A percentile compares a stretch with the other conserved stretches of the same genome.
Conservation (phyloP, 768 basidiomycete species). For the Amanita rubescens region DNA sequence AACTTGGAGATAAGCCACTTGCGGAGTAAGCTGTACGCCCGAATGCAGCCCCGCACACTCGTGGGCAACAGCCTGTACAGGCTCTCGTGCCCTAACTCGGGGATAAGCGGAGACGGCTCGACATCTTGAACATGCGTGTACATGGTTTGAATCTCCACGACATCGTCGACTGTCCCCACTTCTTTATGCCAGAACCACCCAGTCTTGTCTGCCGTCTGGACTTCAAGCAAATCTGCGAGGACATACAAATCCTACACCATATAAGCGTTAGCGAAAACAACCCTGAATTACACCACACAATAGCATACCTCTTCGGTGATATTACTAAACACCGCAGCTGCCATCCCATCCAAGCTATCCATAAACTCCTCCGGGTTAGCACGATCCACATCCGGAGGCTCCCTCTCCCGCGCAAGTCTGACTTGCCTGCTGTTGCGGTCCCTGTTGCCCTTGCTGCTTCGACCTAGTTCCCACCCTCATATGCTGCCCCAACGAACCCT, state of each 20-base stretch:
- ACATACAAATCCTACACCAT: conserved; percentile 61
- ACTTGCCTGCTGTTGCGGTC: too few species aligned
- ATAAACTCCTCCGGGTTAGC: conserved; percentile 64
- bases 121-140: conserved; percentile 67
- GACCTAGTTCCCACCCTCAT: conserved; percentile 16
- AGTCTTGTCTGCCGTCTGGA: conserved; percentile 70
- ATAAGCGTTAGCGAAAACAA: background rate
- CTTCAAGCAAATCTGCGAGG: conserved; percentile 71
- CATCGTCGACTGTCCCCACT: conserved; percentile 44
- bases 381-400: conserved; percentile 58
- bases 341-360: conserved; percentile 74
- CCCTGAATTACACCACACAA: background rate
- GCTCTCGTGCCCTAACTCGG: conserved; percentile 61
- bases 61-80: conserved; percentile 73
- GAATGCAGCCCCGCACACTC: conserved; percentile 65
- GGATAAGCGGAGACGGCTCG: conserved; percentile 64
- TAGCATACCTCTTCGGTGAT: conserved; percentile 64
- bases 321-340: conserved; percentile 64
- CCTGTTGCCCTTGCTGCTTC: conserved; percentile 27
- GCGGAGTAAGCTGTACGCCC: conserved; percentile 68
- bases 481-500: conserved; percentile 12
- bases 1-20: conserved; percentile 75
- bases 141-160: conserved; percentile 73
- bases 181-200: conserved; percentile 73
- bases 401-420: conserved; percentile 37